Evolutionary conservation across 148 eudicot species (phyloP), one percentile per base, ranked within the genome.

Genomic region (Selenicereus undatus): DNA sequence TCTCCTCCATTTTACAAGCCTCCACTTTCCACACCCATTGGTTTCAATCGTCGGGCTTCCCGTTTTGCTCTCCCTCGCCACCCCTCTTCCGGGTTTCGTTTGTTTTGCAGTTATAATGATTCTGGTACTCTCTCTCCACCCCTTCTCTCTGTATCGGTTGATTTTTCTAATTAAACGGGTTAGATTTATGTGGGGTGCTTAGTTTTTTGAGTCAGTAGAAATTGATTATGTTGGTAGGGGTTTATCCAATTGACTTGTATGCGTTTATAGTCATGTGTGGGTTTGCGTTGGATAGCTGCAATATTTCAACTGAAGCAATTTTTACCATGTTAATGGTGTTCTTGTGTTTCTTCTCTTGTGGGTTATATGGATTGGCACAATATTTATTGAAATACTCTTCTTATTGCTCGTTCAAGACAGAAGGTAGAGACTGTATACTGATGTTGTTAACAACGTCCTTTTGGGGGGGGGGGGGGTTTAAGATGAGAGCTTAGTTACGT

Each of bases 31-130:
- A 76, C 35, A 73, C 62, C 68, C 79, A 65, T 18, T 71, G n/a
- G 18, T 69, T 50, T 79, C 17, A 24, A 68, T 30, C 73, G 76
- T 36, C 81, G 56, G 6, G 7, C 35, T 24, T n/a, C 60, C 52
- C 76, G 73, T 77, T 60, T 76, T 48, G 50, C 74, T 48, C 9
- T 52, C 74, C 35, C 82, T 86, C 64, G 27, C 45, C 20, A 29
- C 17, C 66, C 80, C 73, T 27, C 39, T 78, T 43, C 84, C 82
- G 89, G 78, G 82, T 76, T 74, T 82, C 90, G 82, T 32, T 80
- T 75, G 20, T 29, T 60, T 45, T 91, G 89, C 88, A 84, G 77
- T 13, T 72, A 54, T 74, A 88, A 75, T 62, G 82, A 84, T 74
- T 88, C 84, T 56, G 91, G 93, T 91, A 80, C 39, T 51, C 75